Evolutionary conservation across 495 filamentous ascomycete genomes (phyloP), one percentile per base, ranked within the genome.

Genomic region (Lophium mytilinum): DNA sequence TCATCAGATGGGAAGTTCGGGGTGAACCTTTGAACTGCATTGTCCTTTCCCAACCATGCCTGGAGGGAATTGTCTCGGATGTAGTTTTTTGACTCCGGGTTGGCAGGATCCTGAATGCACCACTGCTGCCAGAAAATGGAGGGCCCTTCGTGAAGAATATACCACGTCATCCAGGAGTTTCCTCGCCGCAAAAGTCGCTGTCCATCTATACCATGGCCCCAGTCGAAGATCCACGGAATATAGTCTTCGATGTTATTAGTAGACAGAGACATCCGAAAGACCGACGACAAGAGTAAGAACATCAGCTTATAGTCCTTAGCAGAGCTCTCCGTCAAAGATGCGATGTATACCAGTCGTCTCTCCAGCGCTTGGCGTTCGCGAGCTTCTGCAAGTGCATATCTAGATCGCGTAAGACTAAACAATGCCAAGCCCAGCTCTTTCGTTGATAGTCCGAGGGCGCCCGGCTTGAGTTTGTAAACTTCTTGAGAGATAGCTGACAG

Each of bases 101-200:
- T 1, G 8, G 35, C 35, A 3, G 45, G 52, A 37, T 36, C 9
- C 9, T 55, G 39, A 10, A 14, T 21, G 52, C 61, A 60, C 61
- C 61, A 64, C 43, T 60, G 61, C 12, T 60, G 14, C 56, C 56
- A 57, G 37, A 64, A 64, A 4, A 60, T 34, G 14, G 58, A 53
- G 9, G 57, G 61, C 1, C 61, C 61, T 57, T 64, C 61, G 37
- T 64, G 51, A 37, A 64, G 50, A 0, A 60, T 40, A 37, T 55
- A 64, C 61, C 61, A 64, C 37, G 61, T 64, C 52, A 64, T 19
- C 61, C 61, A 64, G 0, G 56, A 53, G 21, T 64, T 54, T 2
- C 61, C 56, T 37, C 50, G 48, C 9, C 61, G 47, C 15, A 64
- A 17, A 18, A 63, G 48, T 47, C 61, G 35, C 40, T 58, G 55